A percentile compares a stretch with the other conserved stretches of the same genome.
These are phyloP conservation scores for Xylaria digitata DNA, from an alignment of 2,329 filamentous ascomycete genomes.

Conservation along the genomic window DNA sequence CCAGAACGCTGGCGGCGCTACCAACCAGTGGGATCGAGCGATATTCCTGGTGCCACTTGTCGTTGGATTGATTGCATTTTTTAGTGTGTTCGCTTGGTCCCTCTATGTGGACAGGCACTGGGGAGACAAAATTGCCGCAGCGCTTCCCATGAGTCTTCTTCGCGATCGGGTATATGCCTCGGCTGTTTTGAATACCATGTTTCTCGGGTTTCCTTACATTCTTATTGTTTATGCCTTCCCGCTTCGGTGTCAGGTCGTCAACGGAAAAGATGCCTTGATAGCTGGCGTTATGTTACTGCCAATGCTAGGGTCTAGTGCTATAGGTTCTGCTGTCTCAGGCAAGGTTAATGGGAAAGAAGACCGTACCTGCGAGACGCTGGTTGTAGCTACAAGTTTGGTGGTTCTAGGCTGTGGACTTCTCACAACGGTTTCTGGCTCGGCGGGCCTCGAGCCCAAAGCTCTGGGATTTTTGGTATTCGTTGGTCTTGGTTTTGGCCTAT, in stretches of 20 bases:
- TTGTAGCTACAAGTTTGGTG: conserved; percentile 57
- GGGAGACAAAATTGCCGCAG: conserved; percentile 53
- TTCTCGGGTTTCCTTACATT: conserved; percentile 63
- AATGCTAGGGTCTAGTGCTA: conserved; percentile 61
- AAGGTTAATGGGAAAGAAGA: conserved; percentile 57
- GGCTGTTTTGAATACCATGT: conserved; percentile 58
- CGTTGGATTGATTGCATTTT: conserved; percentile 52
- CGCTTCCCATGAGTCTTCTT: conserved; percentile 62
- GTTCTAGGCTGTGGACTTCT: conserved; percentile 61
- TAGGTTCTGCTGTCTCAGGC: conserved; percentile 58
- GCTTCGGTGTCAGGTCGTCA: conserved; percentile 62
- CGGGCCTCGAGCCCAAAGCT: conserved; percentile 57
- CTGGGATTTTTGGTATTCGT: conserved; percentile 63
- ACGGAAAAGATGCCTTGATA: conserved; percentile 57
- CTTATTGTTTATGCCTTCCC: conserved; percentile 63
- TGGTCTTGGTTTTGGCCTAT: conserved; percentile 65
- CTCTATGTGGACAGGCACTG: conserved; percentile 48
- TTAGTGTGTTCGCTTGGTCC: conserved; percentile 57
- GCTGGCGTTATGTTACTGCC: conserved; percentile 65
- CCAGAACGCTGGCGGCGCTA: conserved; percentile 59
- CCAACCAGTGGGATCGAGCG: conserved; percentile 56
- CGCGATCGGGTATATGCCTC: conserved; percentile 59
- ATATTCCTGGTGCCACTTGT: conserved; percentile 58
- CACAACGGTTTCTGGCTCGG: conserved; percentile 52
- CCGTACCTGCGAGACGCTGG: conserved; percentile 57